Base-by-base conservation (phyloP, 1,284 basidiomycete genomes). In the Melanopsichium pennsylvanicum region DNA sequence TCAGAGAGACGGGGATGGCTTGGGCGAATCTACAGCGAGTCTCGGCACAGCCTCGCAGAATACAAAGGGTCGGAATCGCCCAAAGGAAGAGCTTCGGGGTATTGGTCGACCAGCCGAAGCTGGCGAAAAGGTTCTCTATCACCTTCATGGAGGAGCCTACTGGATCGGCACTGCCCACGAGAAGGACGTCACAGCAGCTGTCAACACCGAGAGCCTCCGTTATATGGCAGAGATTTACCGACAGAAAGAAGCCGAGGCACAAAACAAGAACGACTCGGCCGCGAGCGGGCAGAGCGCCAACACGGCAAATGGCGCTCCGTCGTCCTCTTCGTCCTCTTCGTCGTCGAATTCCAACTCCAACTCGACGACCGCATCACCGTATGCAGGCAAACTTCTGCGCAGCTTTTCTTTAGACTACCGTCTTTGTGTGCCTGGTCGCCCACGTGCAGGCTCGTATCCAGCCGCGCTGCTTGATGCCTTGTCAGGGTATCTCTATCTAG, bases 61-160 rank as follows among this genome's bases (percentile, higher is more conserved):
- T 18, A 42, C 48, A 10, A 32, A 37, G n/a, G n/a, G n/a, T 4
- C 15, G 13, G 11, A 26, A 26, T 3, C 43, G 39, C 3, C 21
- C 23, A 16, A 31, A 21, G 15, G 57, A 61, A 6, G 48, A 31
- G 0, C 29, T 27, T 4, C 46, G 52, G 11, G 63, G 70, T 7
- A 64, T 74, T 3, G 73, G 71, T 11, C 44, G 62, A 22, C 46
- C 45, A 1, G 74, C 75, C 0, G 47, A 51, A 19, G 46, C 40
- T 0, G 70, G 66, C n/a, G 76, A 79, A 38, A 64, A 71, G 51
- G 68, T 79, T 27, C 43, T 79, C 6, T 71, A 68, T 29, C 72
- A 78, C 42, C 43, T 79, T 13, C 76, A 79, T 33, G 76, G 76
- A 11, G 76, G 76, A 7, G 76, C 76, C 6, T 79, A 79, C 39